A percentile compares a stretch with the other conserved stretches of the same genome.
These are phyloP conservation scores for Suaeda aralocaspica DNA, from an alignment of 148 eudicot genomes.

Conservation along the genomic window DNA sequence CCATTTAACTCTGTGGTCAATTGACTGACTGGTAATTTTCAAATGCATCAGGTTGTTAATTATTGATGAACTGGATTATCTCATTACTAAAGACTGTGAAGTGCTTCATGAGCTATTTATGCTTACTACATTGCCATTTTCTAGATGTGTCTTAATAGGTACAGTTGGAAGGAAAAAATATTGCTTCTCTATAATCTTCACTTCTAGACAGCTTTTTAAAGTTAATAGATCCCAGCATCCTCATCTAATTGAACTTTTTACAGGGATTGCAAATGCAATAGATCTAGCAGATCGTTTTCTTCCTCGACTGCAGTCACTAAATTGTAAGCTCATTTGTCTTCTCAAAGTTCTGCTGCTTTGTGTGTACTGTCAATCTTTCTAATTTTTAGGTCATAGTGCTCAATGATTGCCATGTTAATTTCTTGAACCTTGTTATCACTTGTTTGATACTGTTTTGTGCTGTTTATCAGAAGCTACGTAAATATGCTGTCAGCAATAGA, in stretches of 20 bases:
- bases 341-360: neutral
- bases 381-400: neutral
- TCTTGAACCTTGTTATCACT: neutral
- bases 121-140: constrained; percentile 80
- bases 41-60: constrained; percentile 51
- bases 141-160: constrained; percentile 80
- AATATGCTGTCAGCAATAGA: too few relatives aligned
- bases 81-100: constrained; percentile 76
- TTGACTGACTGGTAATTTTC: neutral
- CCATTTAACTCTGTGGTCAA: neutral
- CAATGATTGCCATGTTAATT: neutral
- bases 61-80: constrained; percentile 83
- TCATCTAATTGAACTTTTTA: constrained; percentile 23
- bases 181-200: neutral
- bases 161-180: constrained; percentile 7
- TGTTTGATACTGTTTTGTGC: too few relatives aligned
- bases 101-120: constrained; percentile 91
- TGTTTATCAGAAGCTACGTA: too few relatives aligned
- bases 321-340: constrained; percentile 48
- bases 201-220: neutral
- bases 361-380: neutral
- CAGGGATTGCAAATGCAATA: constrained; percentile 89
- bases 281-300: constrained; percentile 92
- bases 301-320: constrained; percentile 71
- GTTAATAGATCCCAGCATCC: neutral